Conservation (phyloP, 2,329 filamentous ascomycete species). For the Xylariaceae sp. region DNA sequence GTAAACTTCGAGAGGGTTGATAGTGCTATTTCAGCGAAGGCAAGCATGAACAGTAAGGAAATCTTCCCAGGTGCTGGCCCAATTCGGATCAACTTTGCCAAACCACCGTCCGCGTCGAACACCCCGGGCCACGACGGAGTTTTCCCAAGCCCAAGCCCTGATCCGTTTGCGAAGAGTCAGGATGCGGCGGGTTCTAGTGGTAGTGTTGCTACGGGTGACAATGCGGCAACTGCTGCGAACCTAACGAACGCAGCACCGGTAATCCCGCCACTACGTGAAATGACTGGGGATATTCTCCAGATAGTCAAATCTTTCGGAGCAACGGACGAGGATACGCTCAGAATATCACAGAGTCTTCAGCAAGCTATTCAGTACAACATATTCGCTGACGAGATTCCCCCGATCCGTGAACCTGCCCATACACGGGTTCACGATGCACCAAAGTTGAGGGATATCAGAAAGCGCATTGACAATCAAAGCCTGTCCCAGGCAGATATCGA, state of each 20-base stretch:
- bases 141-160: slow-evolving; percentile 90
- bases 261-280: slow-evolving; percentile 73
- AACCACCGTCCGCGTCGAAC: slow-evolving; percentile 86
- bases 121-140: slow-evolving; percentile 86
- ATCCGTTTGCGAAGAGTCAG: slow-evolving; percentile 70
- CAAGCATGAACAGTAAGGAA: slow-evolving; percentile 90
- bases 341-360: slow-evolving; percentile 74
- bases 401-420: slow-evolving; percentile 84
- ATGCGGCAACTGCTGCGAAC: slow-evolving; percentile 37
- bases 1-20: slow-evolving; percentile 95
- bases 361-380: slow-evolving; percentile 73
- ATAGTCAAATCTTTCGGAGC: slow-evolving; percentile 92
- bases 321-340: slow-evolving; percentile 72
- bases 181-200: slow-evolving; percentile 46
- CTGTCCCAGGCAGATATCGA: slow-evolving; percentile 87
- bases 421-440: slow-evolving; percentile 91
- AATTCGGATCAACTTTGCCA: slow-evolving; percentile 95
- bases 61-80: slow-evolving; percentile 97
- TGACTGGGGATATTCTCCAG: slow-evolving; percentile 78
- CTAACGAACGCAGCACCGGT: slow-evolving; percentile 56
- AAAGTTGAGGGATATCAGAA: slow-evolving; percentile 91
- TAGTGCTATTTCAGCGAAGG: slow-evolving; percentile 87
- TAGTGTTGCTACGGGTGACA: slow-evolving; percentile 45
- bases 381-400: slow-evolving; percentile 83
- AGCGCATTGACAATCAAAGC: slow-evolving; percentile 94